A percentile compares a stretch with the other conserved stretches of the same genome.
Evolutionary conservation across 257 asterid genomes (phyloP).

Genomic region (Mentha longifolia): DNA sequence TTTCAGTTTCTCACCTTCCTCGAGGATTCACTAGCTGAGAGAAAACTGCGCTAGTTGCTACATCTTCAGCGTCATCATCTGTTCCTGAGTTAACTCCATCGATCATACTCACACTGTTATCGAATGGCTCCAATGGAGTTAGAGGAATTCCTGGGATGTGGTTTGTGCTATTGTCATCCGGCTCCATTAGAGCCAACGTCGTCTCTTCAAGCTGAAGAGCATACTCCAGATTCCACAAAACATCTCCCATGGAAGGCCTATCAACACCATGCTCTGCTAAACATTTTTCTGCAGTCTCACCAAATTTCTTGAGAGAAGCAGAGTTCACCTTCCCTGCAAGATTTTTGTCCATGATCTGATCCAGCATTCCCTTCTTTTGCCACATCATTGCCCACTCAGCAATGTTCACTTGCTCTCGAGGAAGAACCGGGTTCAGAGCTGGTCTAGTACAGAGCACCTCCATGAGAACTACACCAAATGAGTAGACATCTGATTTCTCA

Average conservation of each 20-base stretch:
- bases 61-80: slow-evolving; percentile 71
- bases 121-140: slow-evolving; percentile 59
- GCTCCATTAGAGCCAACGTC: slow-evolving; percentile 63
- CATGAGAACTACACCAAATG: slow-evolving; percentile 80
- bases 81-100: slow-evolving; percentile 61
- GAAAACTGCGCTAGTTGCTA: slow-evolving; percentile 72
- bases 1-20: slow-evolving; percentile 52
- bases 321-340: slow-evolving; percentile 66
- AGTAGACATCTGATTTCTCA: slow-evolving; percentile 80
- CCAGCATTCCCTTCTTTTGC: slow-evolving; percentile 86
- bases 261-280: slow-evolving; percentile 75
- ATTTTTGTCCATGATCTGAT: slow-evolving; percentile 66
- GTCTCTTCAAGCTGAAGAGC: slow-evolving; percentile 86
- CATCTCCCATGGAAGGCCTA: slow-evolving; percentile 85
- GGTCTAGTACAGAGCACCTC: slow-evolving; percentile 81
- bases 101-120: slow-evolving; percentile 64
- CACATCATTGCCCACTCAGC: slow-evolving; percentile 88
- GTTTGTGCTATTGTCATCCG: slow-evolving; percentile 69
- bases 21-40: slow-evolving; percentile 85
- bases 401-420: slow-evolving; percentile 76
- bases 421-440: slow-evolving; percentile 78
- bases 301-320: slow-evolving; percentile 73
- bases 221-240: slow-evolving; percentile 78
- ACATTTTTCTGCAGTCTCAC: slow-evolving; percentile 82
- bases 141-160: slow-evolving; percentile 60